Evolutionary conservation across 2,329 filamentous ascomycete genomes (phyloP).

Genomic region (Xylariomycetidae sp.): DNA sequence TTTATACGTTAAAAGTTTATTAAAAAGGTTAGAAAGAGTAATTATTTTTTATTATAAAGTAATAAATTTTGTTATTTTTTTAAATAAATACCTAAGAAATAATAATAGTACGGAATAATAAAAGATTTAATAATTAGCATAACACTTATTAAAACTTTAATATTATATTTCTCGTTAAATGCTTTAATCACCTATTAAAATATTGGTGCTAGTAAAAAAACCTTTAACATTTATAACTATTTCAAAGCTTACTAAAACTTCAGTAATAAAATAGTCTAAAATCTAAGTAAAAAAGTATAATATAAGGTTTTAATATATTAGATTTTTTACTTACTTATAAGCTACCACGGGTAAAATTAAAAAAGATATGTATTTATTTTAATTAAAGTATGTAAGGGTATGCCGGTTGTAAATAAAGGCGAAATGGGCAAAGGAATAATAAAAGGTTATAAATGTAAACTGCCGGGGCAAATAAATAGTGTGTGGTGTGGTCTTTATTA

Average conservation of each 20-base stretch:
- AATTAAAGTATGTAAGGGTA: too few relatives aligned
- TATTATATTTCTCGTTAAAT: background rate
- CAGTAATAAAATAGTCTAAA: background rate
- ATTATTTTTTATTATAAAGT: too few relatives aligned
- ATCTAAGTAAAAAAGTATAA: background rate
- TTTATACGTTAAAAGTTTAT: background rate
- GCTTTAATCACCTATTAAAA: background rate
- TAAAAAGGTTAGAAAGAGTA: too few relatives aligned
- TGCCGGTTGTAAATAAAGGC: background rate
- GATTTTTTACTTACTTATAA: too few relatives aligned
- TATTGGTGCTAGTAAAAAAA: background rate
- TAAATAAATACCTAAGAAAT: background rate
- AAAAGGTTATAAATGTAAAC: background rate
- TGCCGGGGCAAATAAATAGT: background rate
- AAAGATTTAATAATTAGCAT: background rate
- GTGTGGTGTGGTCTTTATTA: background rate
- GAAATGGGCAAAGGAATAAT: background rate
- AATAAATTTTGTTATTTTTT: too few relatives aligned
- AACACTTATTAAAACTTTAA: background rate
- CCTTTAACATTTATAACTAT: background rate
- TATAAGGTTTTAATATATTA: background rate
- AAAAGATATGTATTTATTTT: too few relatives aligned
- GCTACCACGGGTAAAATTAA: too few relatives aligned
- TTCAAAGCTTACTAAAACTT: background rate
- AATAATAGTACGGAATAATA: background rate